A percentile compares a stretch with the other conserved stretches of the same genome.
phyloP scores from a whole-genome alignment of 1,284 basidiomycete species.

The Hymenochaete sp. region DNA sequence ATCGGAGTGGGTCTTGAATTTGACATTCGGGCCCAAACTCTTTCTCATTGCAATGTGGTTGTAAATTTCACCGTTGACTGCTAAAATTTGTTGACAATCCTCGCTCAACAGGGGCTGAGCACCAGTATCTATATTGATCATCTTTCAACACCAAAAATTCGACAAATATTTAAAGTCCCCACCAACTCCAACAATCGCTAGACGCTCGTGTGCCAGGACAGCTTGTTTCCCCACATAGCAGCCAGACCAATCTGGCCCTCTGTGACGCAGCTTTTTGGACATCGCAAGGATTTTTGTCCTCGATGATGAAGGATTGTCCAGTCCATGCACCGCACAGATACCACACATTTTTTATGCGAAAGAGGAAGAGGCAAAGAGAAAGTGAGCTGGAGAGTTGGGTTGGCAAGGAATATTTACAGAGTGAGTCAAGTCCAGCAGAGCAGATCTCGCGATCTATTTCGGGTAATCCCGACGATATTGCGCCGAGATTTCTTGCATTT shows the following conservation, averaged over 20 bases:
- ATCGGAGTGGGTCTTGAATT: constrained; percentile 97
- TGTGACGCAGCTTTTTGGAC: constrained; percentile 84
- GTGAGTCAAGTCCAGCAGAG: too few relatives aligned
- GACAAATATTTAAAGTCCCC: constrained; percentile 30
- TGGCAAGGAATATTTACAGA: not conserved
- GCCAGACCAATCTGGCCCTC: constrained; percentile 96
- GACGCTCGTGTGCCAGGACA: constrained; percentile 81
- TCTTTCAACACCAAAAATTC: not conserved
- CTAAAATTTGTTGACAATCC: constrained; percentile 79
- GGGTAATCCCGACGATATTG: too few relatives aligned
- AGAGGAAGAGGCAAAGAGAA: not conserved
- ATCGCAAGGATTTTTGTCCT: constrained; percentile 72
- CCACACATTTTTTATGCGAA: constrained; percentile 69
- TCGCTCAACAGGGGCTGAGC: constrained; percentile 91
- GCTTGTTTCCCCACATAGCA: constrained; percentile 78
- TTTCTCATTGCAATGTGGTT: constrained; percentile 87
- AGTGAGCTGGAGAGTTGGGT: not conserved
- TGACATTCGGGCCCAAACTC: constrained; percentile 52
- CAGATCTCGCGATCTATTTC: too few relatives aligned
- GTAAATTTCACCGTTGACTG: constrained; percentile 99
- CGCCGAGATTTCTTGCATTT: too few relatives aligned
- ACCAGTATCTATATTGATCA: constrained; percentile 77
- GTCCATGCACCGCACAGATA: constrained; percentile 76
- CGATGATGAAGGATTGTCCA: constrained; percentile 62
- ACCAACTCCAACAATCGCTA: constrained; percentile 98